A percentile compares a stretch with the other conserved stretches of the same genome.
These are phyloP conservation scores for Talaromyces funiculosus DNA, from an alignment of 2,329 filamentous ascomycete species.

Conservation along the genomic window DNA sequence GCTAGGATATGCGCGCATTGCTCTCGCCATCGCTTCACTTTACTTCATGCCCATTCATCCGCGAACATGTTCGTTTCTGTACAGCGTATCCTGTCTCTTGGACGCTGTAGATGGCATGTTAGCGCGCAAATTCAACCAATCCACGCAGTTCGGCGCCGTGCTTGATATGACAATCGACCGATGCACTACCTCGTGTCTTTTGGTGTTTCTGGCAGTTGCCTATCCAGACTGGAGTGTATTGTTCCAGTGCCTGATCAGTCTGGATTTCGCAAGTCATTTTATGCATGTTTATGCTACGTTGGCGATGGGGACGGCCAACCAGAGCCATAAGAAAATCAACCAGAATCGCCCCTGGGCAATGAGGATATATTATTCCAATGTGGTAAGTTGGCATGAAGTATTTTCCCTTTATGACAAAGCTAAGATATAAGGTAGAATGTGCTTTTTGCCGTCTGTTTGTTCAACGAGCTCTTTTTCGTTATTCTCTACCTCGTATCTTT, in stretches of 20 bases:
- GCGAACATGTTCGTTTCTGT: slow-evolving; percentile 76
- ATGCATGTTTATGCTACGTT: slow-evolving; percentile 98
- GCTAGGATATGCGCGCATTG: slow-evolving; percentile 67
- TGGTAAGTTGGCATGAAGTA: slow-evolving; percentile 53
- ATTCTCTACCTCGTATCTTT: slow-evolving; percentile 96
- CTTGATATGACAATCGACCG: slow-evolving; percentile 98
- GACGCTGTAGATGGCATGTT: slow-evolving; percentile 92
- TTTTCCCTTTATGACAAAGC: neutral
- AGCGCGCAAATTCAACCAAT: slow-evolving; percentile 78
- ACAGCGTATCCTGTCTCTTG: slow-evolving; percentile 88
- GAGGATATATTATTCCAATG: slow-evolving; percentile 95
- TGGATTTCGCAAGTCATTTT: slow-evolving; percentile 94
- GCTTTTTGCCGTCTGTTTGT: slow-evolving; percentile 78
- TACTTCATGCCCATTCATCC: slow-evolving; percentile 99
- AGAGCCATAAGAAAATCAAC: slow-evolving; percentile 91
- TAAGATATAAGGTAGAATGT: slow-evolving; percentile 58
- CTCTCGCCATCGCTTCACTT: slow-evolving; percentile 80
- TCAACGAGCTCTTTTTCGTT: slow-evolving; percentile 97
- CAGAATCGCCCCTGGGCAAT: slow-evolving; percentile 80
- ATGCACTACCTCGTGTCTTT: slow-evolving; percentile 88
- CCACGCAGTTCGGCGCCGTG: slow-evolving; percentile 90
- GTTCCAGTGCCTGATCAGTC: slow-evolving; percentile 85
- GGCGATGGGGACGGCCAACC: slow-evolving; percentile 73
- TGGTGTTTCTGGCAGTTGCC: slow-evolving; percentile 88
- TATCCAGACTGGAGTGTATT: slow-evolving; percentile 90